Conservation (phyloP, 768 basidiomycete genomes). For the Pisolithus marmoratus region DNA sequence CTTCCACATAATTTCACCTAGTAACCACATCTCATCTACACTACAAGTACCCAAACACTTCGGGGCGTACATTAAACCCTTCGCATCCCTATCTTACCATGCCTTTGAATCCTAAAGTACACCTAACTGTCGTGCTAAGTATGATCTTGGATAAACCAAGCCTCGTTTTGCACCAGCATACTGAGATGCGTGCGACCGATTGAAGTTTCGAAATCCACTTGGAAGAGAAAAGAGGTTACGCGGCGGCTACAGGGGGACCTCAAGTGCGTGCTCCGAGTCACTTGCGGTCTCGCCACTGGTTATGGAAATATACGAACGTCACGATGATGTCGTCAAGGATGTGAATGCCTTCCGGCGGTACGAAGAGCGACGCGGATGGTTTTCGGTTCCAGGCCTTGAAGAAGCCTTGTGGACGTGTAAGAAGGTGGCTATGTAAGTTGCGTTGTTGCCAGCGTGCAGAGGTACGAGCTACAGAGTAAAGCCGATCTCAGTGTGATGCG, state of each 20-base stretch:
- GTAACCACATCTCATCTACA: neutral
- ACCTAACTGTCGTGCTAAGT: neutral
- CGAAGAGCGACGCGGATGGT: constrained; percentile 16
- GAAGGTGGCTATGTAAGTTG: constrained; percentile 25
- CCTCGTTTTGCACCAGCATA: neutral
- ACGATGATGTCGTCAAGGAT: constrained; percentile 33
- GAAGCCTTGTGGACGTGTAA: constrained; percentile 10
- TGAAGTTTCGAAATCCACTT: too few relatives aligned
- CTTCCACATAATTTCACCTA: neutral
- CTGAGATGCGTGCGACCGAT: neutral
- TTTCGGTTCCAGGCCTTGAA: constrained; percentile 14
- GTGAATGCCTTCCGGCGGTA: constrained; percentile 23
- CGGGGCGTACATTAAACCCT: neutral
- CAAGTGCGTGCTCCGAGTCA: constrained; percentile 5
- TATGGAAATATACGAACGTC: constrained; percentile 32
- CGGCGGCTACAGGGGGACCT: constrained; percentile 3
- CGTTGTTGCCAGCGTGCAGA: neutral
- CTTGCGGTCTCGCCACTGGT: constrained; percentile 25
- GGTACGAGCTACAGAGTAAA: constrained; percentile 23
- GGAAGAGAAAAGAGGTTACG: neutral
- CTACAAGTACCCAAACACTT: neutral
- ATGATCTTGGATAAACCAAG: neutral
- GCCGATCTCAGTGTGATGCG: neutral
- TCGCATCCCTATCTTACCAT: neutral
- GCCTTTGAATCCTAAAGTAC: neutral